Conservation (phyloP, 2,329 filamentous ascomycete species). For the Cercospora beticola region DNA sequence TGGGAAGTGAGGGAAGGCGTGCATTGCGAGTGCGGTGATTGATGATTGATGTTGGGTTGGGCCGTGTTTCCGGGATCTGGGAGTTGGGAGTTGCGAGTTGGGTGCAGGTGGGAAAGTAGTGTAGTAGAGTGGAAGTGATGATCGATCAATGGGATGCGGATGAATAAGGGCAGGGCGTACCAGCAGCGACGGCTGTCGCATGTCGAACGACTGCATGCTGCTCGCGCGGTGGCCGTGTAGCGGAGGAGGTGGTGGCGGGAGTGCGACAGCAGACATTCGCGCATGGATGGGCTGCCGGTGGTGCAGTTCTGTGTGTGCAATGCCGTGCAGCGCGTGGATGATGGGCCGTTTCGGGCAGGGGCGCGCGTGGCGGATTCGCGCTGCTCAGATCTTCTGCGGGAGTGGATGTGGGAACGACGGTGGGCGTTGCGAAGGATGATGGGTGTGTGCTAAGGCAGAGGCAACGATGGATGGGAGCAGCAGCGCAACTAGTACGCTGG, state of each 20-base stretch:
- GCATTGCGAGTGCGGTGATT: not conserved
- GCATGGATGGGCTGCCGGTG: slow-evolving; percentile 12
- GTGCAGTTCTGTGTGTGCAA: slow-evolving; percentile 4
- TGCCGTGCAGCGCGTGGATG: not conserved
- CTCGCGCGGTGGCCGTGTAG: slow-evolving; percentile 17
- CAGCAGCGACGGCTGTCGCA: slow-evolving; percentile 18
- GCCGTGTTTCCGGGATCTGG: not conserved
- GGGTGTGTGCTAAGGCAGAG: not conserved
- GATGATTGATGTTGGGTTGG: not conserved
- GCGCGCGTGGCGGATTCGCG: slow-evolving; percentile 12
- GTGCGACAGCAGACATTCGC: slow-evolving; percentile 21
- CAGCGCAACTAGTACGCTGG: slow-evolving; percentile 8
- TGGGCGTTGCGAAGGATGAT: not conserved
- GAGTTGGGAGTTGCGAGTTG: not conserved
- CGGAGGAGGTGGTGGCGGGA: slow-evolving; percentile 13
- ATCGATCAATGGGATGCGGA: not conserved
- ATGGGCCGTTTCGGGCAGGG: slow-evolving; percentile 13
- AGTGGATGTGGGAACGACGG: not conserved
- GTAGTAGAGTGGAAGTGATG: too few species aligned
- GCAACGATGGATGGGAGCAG: slow-evolving; percentile 1
- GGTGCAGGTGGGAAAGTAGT: not conserved
- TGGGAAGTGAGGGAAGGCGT: not conserved
- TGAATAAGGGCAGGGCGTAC: not conserved
- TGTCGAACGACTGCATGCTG: slow-evolving; percentile 22
- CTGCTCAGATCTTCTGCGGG: slow-evolving; percentile 2